Base-by-base conservation (phyloP, 1,284 basidiomycete genomes). In the Cerioporus squamosus region DNA sequence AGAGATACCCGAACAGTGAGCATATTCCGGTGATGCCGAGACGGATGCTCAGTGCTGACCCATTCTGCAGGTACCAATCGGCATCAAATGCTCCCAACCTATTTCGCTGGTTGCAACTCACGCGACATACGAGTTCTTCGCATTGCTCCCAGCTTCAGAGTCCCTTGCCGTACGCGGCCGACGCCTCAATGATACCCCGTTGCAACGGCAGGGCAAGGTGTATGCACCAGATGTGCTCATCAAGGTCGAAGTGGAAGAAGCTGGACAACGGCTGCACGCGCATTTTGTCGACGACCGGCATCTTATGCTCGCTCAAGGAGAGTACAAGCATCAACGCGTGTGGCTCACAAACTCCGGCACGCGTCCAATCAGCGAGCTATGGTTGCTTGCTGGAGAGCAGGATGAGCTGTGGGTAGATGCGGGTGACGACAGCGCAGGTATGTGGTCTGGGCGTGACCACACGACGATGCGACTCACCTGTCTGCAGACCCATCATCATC, bases 111-210 rank as follows among this genome's bases (percentile, higher is more conserved):
- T 74, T 24, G 74, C 93, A 33, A 80, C 83, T 5, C 75, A 83
- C 50, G 77, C 80, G 29, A 78, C 76, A 47, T 93, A 89, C 63
- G 71, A 84, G 42, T 93, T 93, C 70, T 79, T 93, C 43, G 82
- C 81, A 8, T 77, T 91, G 29, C 77, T 93, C 29, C 83, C 87
- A 14, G 74, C 78, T 15, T 77, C 69, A 3, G 91, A 93, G 67
- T 76, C 84, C 3, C 76, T 93, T 5, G 77, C 83, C 20, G 78
- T 77, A 44, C 86, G 86, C 18, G 91, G 91, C 22, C 80, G 77
- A 52, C 76, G 91, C 58, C 75, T 93, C 29, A 86, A 93, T 47
- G 83, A 85, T 52, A 92, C 91, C 4, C 76, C 79, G n/a, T 72
- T 80, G 18, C 89, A 93, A 65, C 78, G 87, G 44, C 86, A 86